Evolutionary conservation across 495 filamentous ascomycete species (phyloP).

Genomic region (Pyrenopolyporus hunteri): DNA sequence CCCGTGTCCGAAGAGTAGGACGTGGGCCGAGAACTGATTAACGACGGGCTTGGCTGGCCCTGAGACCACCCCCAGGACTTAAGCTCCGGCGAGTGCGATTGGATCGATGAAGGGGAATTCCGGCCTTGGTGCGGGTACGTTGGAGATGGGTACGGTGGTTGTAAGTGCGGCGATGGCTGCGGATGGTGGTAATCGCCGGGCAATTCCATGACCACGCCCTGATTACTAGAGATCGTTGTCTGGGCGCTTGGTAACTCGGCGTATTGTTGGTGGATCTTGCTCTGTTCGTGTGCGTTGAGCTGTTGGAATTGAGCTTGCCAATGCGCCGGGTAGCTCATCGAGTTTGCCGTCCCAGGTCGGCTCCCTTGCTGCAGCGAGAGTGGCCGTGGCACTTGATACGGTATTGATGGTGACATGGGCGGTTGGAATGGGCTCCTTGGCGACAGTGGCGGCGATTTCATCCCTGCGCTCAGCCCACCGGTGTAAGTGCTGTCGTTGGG

Average conservation of each 20-base stretch:
- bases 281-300: constrained; percentile 33
- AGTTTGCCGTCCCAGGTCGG: constrained; percentile 37
- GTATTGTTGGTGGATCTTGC: constrained; percentile 30
- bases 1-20: constrained; percentile 42
- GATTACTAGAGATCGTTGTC: constrained; percentile 6
- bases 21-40: constrained; percentile 40
- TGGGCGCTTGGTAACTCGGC: constrained; percentile 25
- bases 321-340: constrained; percentile 35
- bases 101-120: constrained; percentile 41
- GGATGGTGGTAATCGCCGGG: constrained; percentile 54
- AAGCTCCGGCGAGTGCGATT: constrained; percentile 40
- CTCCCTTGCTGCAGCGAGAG: constrained; percentile 40
- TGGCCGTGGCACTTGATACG: constrained; percentile 52
- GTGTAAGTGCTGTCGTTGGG: constrained; percentile 49
- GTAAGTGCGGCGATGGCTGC: constrained; percentile 33
- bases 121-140: constrained; percentile 29
- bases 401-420: constrained; percentile 44
- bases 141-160: constrained; percentile 30
- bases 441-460: constrained; percentile 45
- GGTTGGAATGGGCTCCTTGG: constrained; percentile 39
- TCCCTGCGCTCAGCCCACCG: constrained; percentile 26
- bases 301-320: constrained; percentile 35
- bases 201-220: constrained; percentile 49
- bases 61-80: constrained; percentile 41
- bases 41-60: constrained; percentile 40